Evolutionary conservation across 2,329 filamentous ascomycete species (phyloP), one percentile per base, ranked within the genome.

Genomic region (Microcyclospora pomicola): DNA sequence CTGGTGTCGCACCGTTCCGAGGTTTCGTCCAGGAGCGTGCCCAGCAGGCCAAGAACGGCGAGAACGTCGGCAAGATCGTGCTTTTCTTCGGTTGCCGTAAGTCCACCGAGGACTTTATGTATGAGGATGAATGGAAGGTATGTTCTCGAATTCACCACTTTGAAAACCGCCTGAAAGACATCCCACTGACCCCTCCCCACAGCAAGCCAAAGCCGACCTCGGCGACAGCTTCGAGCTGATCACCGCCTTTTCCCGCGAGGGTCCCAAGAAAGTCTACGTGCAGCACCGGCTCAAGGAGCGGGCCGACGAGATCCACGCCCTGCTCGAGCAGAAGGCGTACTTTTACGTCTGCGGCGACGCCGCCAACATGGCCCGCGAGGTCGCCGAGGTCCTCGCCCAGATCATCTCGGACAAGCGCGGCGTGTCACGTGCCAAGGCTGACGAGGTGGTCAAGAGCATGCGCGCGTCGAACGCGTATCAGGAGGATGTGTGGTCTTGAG

Each of bases 291-390:
- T 98, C 43, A 80, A 82, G 64, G 84, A 96, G 61, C 72, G 78
- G 36, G 78, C 82, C 42, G 73, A 82, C 53, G 77, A 94, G 52
- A 72, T 98, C 64, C 88, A 93, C 63, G 78, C 88, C 47, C 75
- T 98, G 1, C 71, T 98, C 9, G 71, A 81, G 61, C 82, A 87
- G 60, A 79, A 79, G 56, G 91, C 85, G 5, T 95, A 91, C 64
- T 87, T 98, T 61, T 98, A 98, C 60, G 88, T 98, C 41, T 98
- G 92, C 54, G 91, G 91, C 65, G 91, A 98, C 58, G 92, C 92
- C 1, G 83, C 91, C 40, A 87, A 94, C 67, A 95, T 70, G 62
- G 62, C 64, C 11, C 52, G 60, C 24, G 63, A 66, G 47, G 62
- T 66, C 27, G 58, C 92, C 59, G 70, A 79, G 15, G 76, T 85